Evolutionary conservation across 495 filamentous ascomycete species (phyloP).

Genomic region (Neurospora sp.): DNA sequence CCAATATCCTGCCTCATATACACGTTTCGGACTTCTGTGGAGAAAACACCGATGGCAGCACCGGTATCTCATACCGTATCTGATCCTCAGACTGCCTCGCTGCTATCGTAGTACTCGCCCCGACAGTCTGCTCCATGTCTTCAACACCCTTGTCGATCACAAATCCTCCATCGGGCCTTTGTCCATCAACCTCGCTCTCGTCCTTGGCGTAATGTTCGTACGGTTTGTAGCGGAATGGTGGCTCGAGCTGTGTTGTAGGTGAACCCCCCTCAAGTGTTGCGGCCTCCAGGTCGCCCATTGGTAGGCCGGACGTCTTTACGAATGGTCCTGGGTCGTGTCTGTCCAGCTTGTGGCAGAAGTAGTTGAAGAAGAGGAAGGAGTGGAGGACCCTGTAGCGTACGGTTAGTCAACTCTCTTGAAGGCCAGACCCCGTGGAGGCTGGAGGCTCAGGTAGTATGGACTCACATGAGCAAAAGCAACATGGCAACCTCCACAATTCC

Average conservation of each 20-base stretch:
- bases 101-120: neutral
- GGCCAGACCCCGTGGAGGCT: neutral
- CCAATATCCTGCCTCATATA: neutral
- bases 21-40: neutral
- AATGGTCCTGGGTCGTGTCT: neutral
- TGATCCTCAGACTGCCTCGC: neutral
- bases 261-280: neutral
- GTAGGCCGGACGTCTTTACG: neutral
- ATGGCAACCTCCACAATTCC: neutral
- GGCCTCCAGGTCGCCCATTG: neutral
- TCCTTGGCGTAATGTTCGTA: neutral
- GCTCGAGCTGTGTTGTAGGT: neutral
- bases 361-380: neutral
- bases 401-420: neutral
- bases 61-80: neutral
- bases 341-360: neutral
- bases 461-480: neutral
- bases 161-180: neutral
- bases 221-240: neutral
- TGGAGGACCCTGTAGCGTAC: neutral
- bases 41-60: neutral
- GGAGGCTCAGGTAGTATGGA: neutral
- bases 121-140: neutral
- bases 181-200: no score
- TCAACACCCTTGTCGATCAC: neutral